These are phyloP conservation scores for Drosera capensis DNA, from an alignment of 148 eudicot genomes.

Conservation along the genomic window DNA sequence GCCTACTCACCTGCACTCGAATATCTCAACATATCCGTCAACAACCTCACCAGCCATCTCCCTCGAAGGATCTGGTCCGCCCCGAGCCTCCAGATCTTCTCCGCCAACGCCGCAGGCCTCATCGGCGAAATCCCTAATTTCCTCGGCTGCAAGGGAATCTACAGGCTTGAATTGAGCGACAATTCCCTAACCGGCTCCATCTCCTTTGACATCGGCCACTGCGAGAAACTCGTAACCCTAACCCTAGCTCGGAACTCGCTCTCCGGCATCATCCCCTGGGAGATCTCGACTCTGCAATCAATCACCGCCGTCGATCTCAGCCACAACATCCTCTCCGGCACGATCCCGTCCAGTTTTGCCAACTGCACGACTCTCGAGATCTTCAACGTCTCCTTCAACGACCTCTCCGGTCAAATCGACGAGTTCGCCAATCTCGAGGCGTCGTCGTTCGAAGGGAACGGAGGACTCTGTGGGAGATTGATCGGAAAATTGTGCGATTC, in stretches of 20 bases:
- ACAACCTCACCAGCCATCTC: constrained; percentile 27
- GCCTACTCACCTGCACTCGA: constrained; percentile 37
- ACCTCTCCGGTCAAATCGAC: constrained; percentile 45
- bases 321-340: constrained; percentile 42
- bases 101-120: constrained; percentile 33
- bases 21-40: constrained; percentile 51
- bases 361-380: constrained; percentile 56
- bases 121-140: constrained; percentile 63
- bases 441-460: constrained; percentile 75
- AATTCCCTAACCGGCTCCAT: constrained; percentile 52
- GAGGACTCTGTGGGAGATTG: constrained; percentile 56
- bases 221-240: constrained; percentile 51
- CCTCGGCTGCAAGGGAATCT: constrained; percentile 48
- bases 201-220: constrained; percentile 76
- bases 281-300: constrained; percentile 68
- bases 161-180: constrained; percentile 64
- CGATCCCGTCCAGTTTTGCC: constrained; percentile 61
- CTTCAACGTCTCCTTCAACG: constrained; percentile 77
- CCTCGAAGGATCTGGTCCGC: constrained; percentile 67
- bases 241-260: constrained; percentile 45
- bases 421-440: constrained; percentile 60
- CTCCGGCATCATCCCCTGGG: constrained; percentile 93
- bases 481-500: constrained; percentile 38
- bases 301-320: constrained; percentile 72
- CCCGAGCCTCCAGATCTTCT: constrained; percentile 52